phyloP scores from a whole-genome alignment of 1,284 basidiomycete genomes.

The Trametes versicolor region DNA sequence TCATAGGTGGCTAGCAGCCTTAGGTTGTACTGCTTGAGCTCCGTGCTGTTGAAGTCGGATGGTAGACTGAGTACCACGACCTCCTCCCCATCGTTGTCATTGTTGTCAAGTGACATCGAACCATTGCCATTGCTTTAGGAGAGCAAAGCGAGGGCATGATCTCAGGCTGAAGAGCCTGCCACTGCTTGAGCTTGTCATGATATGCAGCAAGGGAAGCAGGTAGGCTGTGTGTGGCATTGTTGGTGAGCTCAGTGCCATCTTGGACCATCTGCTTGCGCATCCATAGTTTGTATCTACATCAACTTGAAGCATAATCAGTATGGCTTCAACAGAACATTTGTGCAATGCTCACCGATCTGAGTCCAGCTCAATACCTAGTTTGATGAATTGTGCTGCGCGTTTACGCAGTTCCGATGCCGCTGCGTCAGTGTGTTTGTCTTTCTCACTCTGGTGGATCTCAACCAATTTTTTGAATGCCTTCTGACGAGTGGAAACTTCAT shows the following conservation, averaged over 20 bases:
- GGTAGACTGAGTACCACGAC: not conserved
- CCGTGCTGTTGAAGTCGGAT: not conserved
- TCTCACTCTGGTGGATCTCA: not conserved
- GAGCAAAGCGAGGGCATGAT: not conserved
- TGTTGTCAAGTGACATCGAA: not conserved
- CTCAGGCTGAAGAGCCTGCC: not conserved
- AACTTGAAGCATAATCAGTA: too few relatives aligned
- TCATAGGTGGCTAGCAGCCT: not conserved
- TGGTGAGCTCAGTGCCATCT: not conserved
- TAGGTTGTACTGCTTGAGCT: not conserved
- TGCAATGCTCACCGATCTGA: not conserved
- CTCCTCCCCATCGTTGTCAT: not conserved
- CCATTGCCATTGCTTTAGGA: not conserved
- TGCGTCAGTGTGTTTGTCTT: not conserved
- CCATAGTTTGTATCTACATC: not conserved
- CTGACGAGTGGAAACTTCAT: not conserved
- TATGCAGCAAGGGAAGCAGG: not conserved
- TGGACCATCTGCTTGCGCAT: not conserved
- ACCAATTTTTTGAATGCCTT: not conserved
- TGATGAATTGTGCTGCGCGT: not conserved
- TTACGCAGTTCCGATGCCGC: not conserved
- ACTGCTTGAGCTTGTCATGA: not conserved
- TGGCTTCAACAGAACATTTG: too few relatives aligned
- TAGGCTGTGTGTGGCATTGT: not conserved
- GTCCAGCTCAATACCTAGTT: not conserved